A percentile compares a stretch with the other conserved stretches of the same genome.
phyloP scores from a whole-genome alignment of 768 basidiomycete species.

The Mycena amicta region DNA sequence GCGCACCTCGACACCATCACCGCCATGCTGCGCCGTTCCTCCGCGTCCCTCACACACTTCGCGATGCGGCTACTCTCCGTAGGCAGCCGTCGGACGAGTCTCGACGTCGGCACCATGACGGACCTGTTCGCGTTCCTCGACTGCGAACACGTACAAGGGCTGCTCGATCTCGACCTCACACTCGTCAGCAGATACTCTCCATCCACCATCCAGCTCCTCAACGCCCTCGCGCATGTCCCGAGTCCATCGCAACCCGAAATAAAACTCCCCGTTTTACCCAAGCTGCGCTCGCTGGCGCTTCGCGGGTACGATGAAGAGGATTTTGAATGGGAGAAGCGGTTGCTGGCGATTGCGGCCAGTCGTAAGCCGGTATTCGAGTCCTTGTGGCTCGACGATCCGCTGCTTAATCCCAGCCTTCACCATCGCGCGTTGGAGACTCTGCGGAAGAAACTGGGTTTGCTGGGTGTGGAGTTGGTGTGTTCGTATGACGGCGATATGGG shows the following conservation, averaged over 20 bases:
- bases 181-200: background rate
- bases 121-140: background rate
- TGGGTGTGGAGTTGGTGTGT: background rate
- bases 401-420: background rate
- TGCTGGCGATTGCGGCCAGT: background rate
- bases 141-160: background rate
- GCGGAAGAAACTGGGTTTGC: background rate
- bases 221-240: background rate
- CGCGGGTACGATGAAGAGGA: background rate
- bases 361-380: background rate
- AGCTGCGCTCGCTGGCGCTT: background rate
- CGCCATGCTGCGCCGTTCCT: background rate
- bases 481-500: background rate
- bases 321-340: background rate
- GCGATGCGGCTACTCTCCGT: background rate
- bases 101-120: background rate
- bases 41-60: background rate
- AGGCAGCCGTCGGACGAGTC: background rate
- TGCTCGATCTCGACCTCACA: background rate
- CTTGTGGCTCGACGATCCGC: background rate
- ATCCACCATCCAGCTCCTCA: background rate
- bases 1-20: background rate
- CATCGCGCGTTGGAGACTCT: background rate
- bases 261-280: background rate
- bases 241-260: background rate